Conservation (phyloP, 75 land plant genomes). For the Selaginella tamariscina region DNA sequence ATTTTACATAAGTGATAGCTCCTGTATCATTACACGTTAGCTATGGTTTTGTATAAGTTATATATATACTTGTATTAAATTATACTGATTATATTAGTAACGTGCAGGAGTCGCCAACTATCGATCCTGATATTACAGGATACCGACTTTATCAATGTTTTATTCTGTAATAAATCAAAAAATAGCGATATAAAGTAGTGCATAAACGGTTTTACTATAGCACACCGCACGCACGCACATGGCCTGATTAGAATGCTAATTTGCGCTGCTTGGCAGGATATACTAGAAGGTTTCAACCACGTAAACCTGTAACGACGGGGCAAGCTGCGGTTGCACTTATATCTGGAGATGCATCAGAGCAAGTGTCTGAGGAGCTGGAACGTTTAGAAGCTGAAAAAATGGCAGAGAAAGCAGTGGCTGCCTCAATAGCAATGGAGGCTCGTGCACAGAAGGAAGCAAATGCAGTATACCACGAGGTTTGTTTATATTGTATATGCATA, state of each 20-base stretch:
- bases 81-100: too few species aligned
- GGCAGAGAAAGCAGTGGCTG: constrained; percentile 42
- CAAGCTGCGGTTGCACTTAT: constrained; percentile 75
- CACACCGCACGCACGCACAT: too few species aligned
- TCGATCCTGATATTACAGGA: too few species aligned
- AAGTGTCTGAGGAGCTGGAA: constrained; percentile 42
- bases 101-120: too few species aligned
- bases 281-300: constrained; percentile 72
- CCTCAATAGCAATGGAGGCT: constrained; percentile 51
- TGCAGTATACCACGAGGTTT: constrained; percentile 39
- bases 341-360: constrained; percentile 56
- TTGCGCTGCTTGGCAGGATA: constrained; percentile 53
- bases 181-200: background rate
- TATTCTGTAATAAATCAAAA: background rate
- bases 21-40: too few species aligned
- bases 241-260: too few species aligned
- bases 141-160: too few species aligned
- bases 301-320: constrained; percentile 73
- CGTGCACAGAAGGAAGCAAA: constrained; percentile 44
- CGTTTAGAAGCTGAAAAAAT: constrained; percentile 64
- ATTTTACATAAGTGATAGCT: too few species aligned
- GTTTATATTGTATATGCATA: too few species aligned
- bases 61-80: too few species aligned
- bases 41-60: too few species aligned
- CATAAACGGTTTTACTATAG: background rate